Evolutionary conservation across 2,329 filamentous ascomycete species (phyloP).

Genomic region (Acarospora socialis): DNA sequence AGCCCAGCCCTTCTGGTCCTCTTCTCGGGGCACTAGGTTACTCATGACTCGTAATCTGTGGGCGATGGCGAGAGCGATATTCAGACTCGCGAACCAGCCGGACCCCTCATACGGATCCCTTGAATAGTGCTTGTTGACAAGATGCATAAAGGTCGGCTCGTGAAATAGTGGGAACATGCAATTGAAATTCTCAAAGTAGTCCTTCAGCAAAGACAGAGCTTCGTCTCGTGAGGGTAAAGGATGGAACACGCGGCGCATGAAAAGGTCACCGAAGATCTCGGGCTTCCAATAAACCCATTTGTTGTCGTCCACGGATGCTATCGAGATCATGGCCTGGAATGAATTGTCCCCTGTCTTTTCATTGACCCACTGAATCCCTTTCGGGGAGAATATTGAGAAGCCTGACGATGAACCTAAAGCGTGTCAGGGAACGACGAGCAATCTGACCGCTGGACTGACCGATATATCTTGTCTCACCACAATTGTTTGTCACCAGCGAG

Average conservation of each 20-base stretch:
- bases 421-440: slow-evolving; percentile 13
- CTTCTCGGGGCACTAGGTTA: slow-evolving; percentile 75
- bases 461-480: slow-evolving; percentile 89
- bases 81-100: slow-evolving; percentile 97
- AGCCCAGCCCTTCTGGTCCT: slow-evolving; percentile 88
- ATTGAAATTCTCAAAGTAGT: slow-evolving; percentile 98
- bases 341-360: slow-evolving; percentile 91
- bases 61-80: slow-evolving; percentile 83
- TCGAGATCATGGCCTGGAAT: slow-evolving; percentile 88
- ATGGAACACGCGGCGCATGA: slow-evolving; percentile 70
- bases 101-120: slow-evolving; percentile 84
- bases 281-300: slow-evolving; percentile 98
- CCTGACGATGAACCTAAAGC: slow-evolving; percentile 75
- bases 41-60: slow-evolving; percentile 90
- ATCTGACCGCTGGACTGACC: slow-evolving; percentile 39
- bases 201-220: slow-evolving; percentile 71
- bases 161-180: slow-evolving; percentile 97
- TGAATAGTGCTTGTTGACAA: slow-evolving; percentile 89
- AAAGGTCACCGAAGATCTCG: slow-evolving; percentile 90
- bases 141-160: slow-evolving; percentile 94
- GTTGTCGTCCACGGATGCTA: slow-evolving; percentile 80
- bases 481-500: slow-evolving; percentile 86
- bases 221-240: slow-evolving; percentile 75
- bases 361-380: slow-evolving; percentile 97
- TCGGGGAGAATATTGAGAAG: slow-evolving; percentile 96